Evolutionary conservation across 257 asterid genomes (phyloP).

Genomic region (Osmanthus fragrans): DNA sequence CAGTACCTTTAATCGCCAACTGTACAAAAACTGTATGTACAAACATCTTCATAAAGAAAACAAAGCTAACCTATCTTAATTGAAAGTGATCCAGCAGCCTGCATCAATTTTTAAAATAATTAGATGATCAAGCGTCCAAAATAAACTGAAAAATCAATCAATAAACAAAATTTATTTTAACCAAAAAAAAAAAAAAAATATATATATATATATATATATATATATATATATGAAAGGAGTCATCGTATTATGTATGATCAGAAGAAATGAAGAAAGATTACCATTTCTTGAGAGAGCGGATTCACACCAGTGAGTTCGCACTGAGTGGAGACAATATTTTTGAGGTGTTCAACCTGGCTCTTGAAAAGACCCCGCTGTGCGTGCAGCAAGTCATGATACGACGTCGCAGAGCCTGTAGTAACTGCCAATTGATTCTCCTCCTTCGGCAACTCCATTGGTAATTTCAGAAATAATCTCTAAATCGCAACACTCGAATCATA

Average conservation of each 20-base stretch:
- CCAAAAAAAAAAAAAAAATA: neutral
- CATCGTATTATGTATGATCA: neutral
- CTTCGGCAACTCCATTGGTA: conserved; percentile 42
- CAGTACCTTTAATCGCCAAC: neutral
- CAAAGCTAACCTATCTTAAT: conserved; percentile 80
- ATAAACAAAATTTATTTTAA: neutral
- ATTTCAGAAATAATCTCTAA: neutral
- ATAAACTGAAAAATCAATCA: conserved; percentile 15
- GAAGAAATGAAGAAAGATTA: conserved; percentile 19
- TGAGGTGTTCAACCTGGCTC: conserved; percentile 76
- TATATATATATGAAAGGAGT: neutral
- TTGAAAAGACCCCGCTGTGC: conserved; percentile 62
- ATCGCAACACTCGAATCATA: neutral
- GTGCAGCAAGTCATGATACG: conserved; percentile 54
- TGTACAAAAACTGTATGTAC: neutral
- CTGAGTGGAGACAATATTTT: conserved; percentile 66
- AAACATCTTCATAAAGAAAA: neutral
- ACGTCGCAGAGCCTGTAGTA: conserved; percentile 40
- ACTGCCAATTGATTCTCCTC: conserved; percentile 49
- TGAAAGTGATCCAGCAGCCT: conserved; percentile 99
- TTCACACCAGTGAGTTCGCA: conserved; percentile 93
- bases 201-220: no score
- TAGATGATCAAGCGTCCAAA: conserved; percentile 7
- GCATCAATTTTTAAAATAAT: conserved; percentile 32
- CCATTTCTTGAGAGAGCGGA: conserved; percentile 99